Evolutionary conservation across 805 yeast species (phyloP).

Genomic region (Schizosaccharomyces cryophilus): DNA sequence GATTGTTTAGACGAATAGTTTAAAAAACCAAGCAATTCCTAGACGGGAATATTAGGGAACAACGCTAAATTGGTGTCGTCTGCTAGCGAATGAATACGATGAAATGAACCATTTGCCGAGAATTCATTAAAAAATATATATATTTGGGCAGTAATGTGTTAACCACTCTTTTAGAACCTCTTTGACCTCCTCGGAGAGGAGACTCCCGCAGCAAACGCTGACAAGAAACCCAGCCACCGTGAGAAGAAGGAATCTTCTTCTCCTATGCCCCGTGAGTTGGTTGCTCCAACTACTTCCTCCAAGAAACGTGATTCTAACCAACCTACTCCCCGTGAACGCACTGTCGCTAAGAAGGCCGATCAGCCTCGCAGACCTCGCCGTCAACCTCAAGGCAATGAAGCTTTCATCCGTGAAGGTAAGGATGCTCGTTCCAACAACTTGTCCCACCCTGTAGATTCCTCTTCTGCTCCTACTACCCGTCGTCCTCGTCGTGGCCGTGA

Average conservation of each 20-base stretch:
- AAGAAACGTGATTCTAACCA: not conserved
- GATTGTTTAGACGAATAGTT: too few species aligned
- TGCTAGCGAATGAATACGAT: too few species aligned
- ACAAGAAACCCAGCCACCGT: not conserved
- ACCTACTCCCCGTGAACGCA: conserved; percentile 3
- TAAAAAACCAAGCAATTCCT: too few species aligned
- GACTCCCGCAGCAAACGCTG: not conserved
- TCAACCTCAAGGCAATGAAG: not conserved
- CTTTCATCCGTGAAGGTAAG: not conserved
- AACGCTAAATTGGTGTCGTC: too few species aligned
- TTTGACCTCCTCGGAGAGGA: conserved; percentile 2
- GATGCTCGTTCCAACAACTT: not conserved
- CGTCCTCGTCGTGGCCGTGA: conserved; percentile 3
- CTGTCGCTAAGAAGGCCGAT: not conserved
- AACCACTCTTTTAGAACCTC: not conserved
- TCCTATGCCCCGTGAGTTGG: not conserved
- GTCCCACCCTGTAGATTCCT: not conserved
- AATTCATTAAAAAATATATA: too few species aligned
- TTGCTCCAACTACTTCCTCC: not conserved
- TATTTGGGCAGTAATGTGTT: too few species aligned
- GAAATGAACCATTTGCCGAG: too few species aligned
- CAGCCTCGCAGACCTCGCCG: not conserved
- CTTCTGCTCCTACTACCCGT: not conserved
- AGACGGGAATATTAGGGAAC: too few species aligned
- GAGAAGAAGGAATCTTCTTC: not conserved